Base-by-base conservation (phyloP, 305 asterid genomes). In the Fraxinus sp. region DNA sequence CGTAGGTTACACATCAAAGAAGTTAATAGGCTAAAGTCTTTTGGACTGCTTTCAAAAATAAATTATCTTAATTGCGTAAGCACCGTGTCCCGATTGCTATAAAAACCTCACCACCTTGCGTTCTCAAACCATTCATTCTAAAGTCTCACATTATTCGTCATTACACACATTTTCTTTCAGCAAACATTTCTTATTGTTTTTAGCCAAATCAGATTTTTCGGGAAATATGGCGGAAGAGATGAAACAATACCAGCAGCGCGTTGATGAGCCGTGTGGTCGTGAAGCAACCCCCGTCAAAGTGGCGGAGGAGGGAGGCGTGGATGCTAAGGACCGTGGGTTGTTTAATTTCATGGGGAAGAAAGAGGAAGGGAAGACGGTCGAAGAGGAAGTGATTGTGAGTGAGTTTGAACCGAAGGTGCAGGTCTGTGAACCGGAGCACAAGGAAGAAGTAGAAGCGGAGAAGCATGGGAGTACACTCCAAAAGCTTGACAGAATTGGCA, bases 391-490 rank as follows among this genome's bases (percentile, higher is more conserved):
- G 46, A 80, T 91, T 30, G 80, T 84, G 10, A 8, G 87, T 2
- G 91, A 91, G 82, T 92, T 93, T 49, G 89, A 78, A 24, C 83
- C 93, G 80, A 94, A 94, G 33, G 97, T 88, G 5, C 82, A 90
- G 39, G 91, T 94, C 1, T 62, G 82, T 16, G 93, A 90, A 3
- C 83, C 83, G 10, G 84, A 20, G 33, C 74, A 72, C 13, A 89
- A 86, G 36, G 62, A 75, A 77, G 81, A 86, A 64, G 92, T 90
- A 70, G 6, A 46, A 46, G 18, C 13, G 55, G 87, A 86, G 76
- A 89, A 93, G 78, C 88, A 92, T 72, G 91, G 88, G 49, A 68
- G 86, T 1, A 68, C 90, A 62, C 68, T 70, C 36, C 78, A 90
- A 68, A 94, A 93, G 84, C 90, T 92, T 1, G 85, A 86, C 37